Conservation (phyloP, 2,329 filamentous ascomycete genomes). For the Lecanicillium sp. region DNA sequence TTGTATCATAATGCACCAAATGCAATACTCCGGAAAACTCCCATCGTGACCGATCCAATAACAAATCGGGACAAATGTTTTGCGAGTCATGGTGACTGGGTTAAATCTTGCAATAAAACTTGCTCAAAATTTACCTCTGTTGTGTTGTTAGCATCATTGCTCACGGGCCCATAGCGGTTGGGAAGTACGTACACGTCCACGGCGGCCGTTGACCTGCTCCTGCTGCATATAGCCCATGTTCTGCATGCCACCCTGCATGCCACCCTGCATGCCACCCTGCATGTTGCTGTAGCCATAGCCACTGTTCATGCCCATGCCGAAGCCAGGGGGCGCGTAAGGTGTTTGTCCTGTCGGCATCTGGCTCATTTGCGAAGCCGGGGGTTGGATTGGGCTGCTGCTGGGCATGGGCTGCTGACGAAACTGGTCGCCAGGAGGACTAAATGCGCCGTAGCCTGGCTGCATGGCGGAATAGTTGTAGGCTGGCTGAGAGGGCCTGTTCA, state of each 20-base stretch:
- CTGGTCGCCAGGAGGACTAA: conserved; percentile 44
- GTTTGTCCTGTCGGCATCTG: conserved; percentile 35
- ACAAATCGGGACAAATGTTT: too few relatives aligned
- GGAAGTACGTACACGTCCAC: conserved; percentile 46
- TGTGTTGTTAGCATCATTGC: conserved; percentile 14
- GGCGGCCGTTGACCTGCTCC: conserved; percentile 47
- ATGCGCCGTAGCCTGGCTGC: conserved; percentile 44
- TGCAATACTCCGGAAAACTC: conserved; percentile 6
- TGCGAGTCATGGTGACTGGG: too few relatives aligned
- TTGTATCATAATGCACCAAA: conserved; percentile 4
- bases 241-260: conserved; percentile 35
- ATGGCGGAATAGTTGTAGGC: conserved; percentile 50
- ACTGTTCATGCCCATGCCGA: conserved; percentile 38
- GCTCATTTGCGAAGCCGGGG: conserved; percentile 30
- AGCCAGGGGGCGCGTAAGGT: conserved; percentile 42
- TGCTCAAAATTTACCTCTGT: conserved; percentile 5
- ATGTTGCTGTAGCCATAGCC: conserved; percentile 35
- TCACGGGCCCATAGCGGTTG: conserved; percentile 11
- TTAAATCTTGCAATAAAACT: too few relatives aligned
- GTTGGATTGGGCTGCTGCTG: conserved; percentile 45
- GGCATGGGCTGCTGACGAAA: conserved; percentile 44
- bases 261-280: conserved; percentile 27
- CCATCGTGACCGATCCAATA: conserved; percentile 2
- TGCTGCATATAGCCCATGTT: conserved; percentile 48
- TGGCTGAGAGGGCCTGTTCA: conserved; percentile 47